Base-by-base conservation (phyloP, 2,329 filamentous ascomycete genomes). In the Colletotrichum tropicale region DNA sequence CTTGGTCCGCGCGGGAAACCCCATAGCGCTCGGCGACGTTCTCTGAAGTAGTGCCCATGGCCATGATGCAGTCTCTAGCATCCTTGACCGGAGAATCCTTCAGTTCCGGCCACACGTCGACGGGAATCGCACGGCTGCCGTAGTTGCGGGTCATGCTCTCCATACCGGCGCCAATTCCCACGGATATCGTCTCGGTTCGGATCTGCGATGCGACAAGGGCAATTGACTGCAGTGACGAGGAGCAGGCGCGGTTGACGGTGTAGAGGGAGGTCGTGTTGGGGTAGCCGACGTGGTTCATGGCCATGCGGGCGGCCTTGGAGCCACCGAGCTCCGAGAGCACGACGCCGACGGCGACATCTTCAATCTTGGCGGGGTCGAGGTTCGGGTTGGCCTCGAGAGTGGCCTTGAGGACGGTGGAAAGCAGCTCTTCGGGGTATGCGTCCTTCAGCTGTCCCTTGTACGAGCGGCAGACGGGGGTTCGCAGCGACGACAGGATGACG, bases 81-180 rank as follows among this genome's bases (percentile, higher is more conserved):
- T 98, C 93, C 81, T 93, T 89, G 12, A 90, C 89, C 2, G 86
- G 85, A 5, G 90, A 92, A 2, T 93, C 90, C 80, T 88, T 91
- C 76, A 98, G 86, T 67, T 90, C 92, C 0, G 94, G 92, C 95
- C 95, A 98, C 13, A 95, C 85, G 77, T 95, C 91, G 1, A 92
- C 93, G 0, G 96, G 96, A 58, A 98, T 97, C n/a, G 96, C 96
- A 73, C 92, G 88, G 30, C 88, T 92, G 67, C 93, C 96, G 85
- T 98, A 98, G 86, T 98, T 98, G 78, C 94, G 88, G 78, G 95
- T 98, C 96, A 98, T 98, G 86, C 94, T 96, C 90, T 98, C 96
- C 94, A 98, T 98, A 34, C 96, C 96, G 3, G 94, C 96, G 12
- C 93, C 96, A 77, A 98, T 92, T 75, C 95, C 96, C 0, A 90